Evolutionary conservation across 768 basidiomycete genomes (phyloP).

Genomic region (Exidia glandulosa): DNA sequence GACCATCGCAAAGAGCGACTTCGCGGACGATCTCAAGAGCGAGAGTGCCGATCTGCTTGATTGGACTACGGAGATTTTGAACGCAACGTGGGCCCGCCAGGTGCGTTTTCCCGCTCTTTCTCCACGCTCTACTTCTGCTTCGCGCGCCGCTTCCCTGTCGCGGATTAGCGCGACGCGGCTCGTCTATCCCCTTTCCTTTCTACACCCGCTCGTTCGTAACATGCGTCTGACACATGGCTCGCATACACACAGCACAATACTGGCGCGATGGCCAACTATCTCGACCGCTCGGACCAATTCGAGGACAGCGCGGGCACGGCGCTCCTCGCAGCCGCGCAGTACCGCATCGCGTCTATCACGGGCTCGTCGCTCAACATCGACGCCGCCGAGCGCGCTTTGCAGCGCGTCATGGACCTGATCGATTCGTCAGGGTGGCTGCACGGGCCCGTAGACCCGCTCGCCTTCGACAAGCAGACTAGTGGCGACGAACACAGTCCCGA

Average conservation of each 20-base stretch:
- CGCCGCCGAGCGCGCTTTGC: conserved; percentile 1
- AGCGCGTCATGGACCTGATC: background rate
- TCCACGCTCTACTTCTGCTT: no score
- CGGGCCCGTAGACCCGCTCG: background rate
- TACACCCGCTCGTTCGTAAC: no score
- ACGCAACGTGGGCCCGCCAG: conserved; percentile 9
- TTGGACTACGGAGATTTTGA: conserved; percentile 27
- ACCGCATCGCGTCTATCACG: background rate
- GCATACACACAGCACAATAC: background rate
- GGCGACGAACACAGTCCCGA: background rate
- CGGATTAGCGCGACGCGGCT: no score
- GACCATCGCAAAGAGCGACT: conserved; percentile 24
- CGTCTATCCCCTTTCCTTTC: no score
- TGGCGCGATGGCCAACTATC: background rate
- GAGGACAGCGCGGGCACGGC: conserved; percentile 2
- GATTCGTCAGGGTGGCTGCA: background rate
- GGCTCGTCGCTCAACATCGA: background rate
- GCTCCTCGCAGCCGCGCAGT: conserved; percentile 2
- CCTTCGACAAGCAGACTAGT: background rate
- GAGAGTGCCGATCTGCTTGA: conserved; percentile 19
- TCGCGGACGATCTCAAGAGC: conserved; percentile 15
- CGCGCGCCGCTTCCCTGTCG: no score
- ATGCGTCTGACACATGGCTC: no score
- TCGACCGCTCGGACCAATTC: background rate
- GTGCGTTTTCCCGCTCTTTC: no score